Percentiles rank a stretch among this genome's conserved stretches.
Evolutionary conservation across 2,329 filamentous ascomycete genomes (phyloP).

Genomic region (Cadophora luteo-olivacea): DNA sequence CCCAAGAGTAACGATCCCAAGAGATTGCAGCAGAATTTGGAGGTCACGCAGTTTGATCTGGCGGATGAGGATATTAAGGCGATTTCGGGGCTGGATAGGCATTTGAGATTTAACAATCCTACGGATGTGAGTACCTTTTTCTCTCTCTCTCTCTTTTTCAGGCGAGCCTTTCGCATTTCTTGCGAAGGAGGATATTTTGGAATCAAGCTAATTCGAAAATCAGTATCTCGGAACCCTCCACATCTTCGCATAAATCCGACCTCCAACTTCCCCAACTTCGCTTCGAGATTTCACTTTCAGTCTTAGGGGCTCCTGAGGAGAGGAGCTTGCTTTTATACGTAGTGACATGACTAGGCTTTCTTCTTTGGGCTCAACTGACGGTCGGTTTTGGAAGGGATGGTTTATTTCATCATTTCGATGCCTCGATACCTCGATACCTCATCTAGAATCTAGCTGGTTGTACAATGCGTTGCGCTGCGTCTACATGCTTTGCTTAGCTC

Average conservation of each 20-base stretch:
- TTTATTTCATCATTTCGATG: no score
- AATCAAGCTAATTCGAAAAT: background rate
- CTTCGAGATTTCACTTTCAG: background rate
- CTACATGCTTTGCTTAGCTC: no score
- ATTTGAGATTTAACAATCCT: slow-evolving; percentile 80
- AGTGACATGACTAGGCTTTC: background rate
- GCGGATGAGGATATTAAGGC: slow-evolving; percentile 68
- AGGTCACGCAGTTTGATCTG: slow-evolving; percentile 70
- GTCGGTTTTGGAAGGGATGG: no score
- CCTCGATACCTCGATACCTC: background rate
- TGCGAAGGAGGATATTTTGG: background rate
- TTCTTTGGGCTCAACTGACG: background rate
- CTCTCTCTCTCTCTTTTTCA: background rate
- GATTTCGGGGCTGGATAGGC: slow-evolving; percentile 69
- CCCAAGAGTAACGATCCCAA: slow-evolving; percentile 73
- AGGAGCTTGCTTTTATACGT: background rate
- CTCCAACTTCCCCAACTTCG: no score
- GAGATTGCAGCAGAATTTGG: slow-evolving; percentile 69
- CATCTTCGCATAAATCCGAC: slow-evolving; percentile 55
- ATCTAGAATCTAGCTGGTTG: background rate
- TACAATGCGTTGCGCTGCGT: no score
- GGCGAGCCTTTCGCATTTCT: no score
- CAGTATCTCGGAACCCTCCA: slow-evolving; percentile 56
- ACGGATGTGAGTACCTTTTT: slow-evolving; percentile 61
- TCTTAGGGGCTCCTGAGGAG: no score